Conservation (phyloP, 2,329 filamentous ascomycete species). For the Alternaria atra region DNA sequence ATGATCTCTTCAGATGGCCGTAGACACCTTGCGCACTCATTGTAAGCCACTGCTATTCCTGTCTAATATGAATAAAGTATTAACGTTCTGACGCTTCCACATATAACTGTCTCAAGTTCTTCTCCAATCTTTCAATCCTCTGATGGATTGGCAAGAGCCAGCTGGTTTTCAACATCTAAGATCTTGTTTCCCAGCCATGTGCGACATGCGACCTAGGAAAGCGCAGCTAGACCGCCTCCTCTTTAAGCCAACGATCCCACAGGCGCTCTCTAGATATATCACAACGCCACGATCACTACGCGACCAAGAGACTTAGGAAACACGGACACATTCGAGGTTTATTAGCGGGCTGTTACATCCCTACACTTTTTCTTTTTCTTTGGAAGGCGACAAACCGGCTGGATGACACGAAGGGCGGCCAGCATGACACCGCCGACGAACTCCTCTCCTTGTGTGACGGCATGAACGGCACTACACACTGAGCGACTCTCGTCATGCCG, state of each 20-base stretch:
- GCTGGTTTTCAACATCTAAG: neutral
- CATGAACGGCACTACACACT: neutral
- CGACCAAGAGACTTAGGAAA: neutral
- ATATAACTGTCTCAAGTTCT: neutral
- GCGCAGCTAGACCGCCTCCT: no score
- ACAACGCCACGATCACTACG: neutral
- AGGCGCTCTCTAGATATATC: no score
- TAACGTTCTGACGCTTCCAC: no score
- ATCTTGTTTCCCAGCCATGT: neutral
- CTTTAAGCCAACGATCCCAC: no score
- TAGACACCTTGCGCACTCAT: no score
- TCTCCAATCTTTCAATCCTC: no score
- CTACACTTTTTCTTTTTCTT: neutral
- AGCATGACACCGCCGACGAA: neutral
- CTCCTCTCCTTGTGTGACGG: neutral
- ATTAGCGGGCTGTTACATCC: neutral
- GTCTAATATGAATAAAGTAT: neutral
- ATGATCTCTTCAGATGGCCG: no score
- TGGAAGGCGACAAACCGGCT: neutral
- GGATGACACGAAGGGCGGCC: neutral
- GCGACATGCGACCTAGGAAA: no score
- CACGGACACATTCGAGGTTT: neutral
- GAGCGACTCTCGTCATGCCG: neutral
- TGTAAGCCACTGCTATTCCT: neutral
- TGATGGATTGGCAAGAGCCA: neutral